Conservation (phyloP, 768 basidiomycete genomes). For the Russula olivacea region DNA sequence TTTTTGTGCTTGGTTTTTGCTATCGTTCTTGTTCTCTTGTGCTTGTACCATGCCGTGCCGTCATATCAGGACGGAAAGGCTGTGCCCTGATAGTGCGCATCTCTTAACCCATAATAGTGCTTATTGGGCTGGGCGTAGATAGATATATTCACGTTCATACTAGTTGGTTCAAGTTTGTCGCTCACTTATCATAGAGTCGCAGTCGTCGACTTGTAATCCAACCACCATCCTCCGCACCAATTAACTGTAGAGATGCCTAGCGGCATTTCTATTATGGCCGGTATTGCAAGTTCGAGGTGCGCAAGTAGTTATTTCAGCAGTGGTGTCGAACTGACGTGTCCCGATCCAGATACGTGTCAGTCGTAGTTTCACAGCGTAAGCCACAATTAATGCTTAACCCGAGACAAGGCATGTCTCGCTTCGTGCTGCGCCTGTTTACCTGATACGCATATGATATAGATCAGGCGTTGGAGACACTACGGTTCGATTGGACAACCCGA, state of each 20-base stretch:
- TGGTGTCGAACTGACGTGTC: not conserved
- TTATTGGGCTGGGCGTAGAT: slow-evolving; percentile 6
- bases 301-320: not conserved
- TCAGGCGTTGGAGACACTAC: not conserved
- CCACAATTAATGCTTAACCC: not conserved
- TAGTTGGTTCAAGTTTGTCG: slow-evolving; percentile 6
- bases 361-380: not conserved
- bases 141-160: slow-evolving; percentile 9
- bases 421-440: not conserved
- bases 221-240: not conserved
- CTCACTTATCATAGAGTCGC: slow-evolving; percentile 8
- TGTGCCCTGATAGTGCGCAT: not conserved
- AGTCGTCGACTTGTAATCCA: slow-evolving; percentile 11
- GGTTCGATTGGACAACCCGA: not conserved
- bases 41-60: not conserved
- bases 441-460: not conserved
- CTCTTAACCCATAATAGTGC: not conserved
- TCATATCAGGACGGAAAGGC: not conserved
- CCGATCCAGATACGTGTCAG: not conserved
- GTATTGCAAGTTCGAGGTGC: slow-evolving; percentile 10
- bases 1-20: not conserved
- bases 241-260: not conserved
- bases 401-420: not conserved
- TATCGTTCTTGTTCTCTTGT: not conserved
- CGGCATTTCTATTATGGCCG: not conserved